A percentile compares a stretch with the other conserved stretches of the same genome.
Conservation (phyloP, 345 rosid genomes). For the Eucalyptus pauciflora region DNA sequence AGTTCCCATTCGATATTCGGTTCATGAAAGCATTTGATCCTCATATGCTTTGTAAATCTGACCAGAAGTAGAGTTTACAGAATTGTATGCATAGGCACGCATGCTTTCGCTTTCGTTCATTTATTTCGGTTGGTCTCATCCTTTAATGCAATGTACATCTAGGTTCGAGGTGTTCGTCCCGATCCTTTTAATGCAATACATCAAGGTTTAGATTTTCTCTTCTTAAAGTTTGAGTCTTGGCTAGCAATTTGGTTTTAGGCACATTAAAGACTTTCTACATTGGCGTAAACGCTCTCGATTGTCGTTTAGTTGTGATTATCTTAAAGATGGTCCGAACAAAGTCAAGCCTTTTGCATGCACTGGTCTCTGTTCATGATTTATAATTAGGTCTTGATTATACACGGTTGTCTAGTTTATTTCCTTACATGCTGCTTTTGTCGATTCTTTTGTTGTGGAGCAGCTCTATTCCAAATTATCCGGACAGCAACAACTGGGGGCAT, state of each 20-base stretch:
- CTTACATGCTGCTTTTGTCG: not conserved
- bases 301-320: not conserved
- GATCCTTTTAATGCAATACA: not conserved
- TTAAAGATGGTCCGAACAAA: not conserved
- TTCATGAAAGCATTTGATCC: not conserved
- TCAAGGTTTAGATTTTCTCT: not conserved
- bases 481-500: conserved; percentile 66
- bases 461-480: conserved; percentile 94
- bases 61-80: not conserved
- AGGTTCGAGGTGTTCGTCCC: not conserved
- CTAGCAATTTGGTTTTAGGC: not conserved
- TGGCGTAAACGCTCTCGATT: not conserved
- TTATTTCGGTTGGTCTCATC: not conserved
- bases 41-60: not conserved
- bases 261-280: not conserved
- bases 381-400: not conserved
- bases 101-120: not conserved
- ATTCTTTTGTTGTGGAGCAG: conserved; percentile 20
- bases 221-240: not conserved
- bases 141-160: not conserved
- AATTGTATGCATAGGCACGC: not conserved
- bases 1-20: not conserved
- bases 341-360: not conserved
- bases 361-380: not conserved
- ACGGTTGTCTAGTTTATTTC: not conserved